Evolutionary conservation across 108 stramenopile species (phyloP), one percentile per base, ranked within the genome.

Genomic region (Pseudonitzschia delicatissima): DNA sequence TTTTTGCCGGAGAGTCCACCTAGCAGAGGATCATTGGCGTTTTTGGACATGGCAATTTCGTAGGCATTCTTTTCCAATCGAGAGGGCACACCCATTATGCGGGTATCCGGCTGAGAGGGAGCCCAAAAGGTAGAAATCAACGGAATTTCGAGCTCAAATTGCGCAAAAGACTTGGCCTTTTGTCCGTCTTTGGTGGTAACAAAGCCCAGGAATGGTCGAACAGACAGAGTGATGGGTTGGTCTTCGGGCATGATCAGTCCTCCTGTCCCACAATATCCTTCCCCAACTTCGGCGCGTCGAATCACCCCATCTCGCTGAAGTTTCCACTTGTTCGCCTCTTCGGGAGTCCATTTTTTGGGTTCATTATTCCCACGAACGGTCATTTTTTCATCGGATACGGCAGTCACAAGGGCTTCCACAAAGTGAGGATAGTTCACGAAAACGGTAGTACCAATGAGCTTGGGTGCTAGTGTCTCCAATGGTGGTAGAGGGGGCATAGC

Each of bases 81-180:
- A 2, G 82, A 80, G 31, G 84, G 87, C 37, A 88, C 35, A 31
- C 64, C 51, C 44, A 52, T 55, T 13, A 82, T 66, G 26, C 87
- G 65, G 2, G 87, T 73, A 48, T 88, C 87, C 6, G 59, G 45
- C 12, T 44, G 59, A 6, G 73, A 60, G 2, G 93, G 93, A 52
- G 77, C 69, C 79, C 87, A 94, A 23, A 87, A 67, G 20, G 88
- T 90, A 20, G 88, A 77, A 50, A 85, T 76, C 32, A 90, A 52
- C 9, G 95, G 93, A 9, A 96, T 78, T 57, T 94, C 89, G 23
- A 97, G 81, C 77, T 98, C 97, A 44, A 81, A 82, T 36, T 78
- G 77, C 4, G 90, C 91, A 64, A 86, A 99, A 8, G 88, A 78
- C 71, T 98, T 95, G 1, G 61, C 82, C 42, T 49, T 45, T 31